Evolutionary conservation across 345 rosid genomes (phyloP), one percentile per base, ranked within the genome.

Genomic region (Raphanus raphanistrum): DNA sequence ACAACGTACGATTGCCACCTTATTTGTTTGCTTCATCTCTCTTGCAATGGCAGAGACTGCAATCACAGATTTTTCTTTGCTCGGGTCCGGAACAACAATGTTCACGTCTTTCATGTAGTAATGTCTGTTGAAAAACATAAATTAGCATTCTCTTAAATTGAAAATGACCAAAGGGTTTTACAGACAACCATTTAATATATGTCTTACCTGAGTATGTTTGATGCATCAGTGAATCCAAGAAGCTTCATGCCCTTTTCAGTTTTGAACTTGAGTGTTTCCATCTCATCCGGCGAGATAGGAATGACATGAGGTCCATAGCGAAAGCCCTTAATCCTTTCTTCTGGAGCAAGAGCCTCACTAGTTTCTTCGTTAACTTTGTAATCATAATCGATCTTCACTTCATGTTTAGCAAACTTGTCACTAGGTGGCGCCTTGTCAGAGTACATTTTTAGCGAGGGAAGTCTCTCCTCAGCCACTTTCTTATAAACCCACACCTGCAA

Each of bases 271-370:
- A 89, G 86, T 52, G 92, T 68, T 76, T 88, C 98, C 90, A 82
- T 84, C 68, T 88, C 86, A 79, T 84, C 93, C 72, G 88, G 74
- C 75, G 98, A 87, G 73, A 95, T 81, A 63, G 99, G 98, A 80
- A 95, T 81, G n/a, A 95, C 93, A 72, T 92, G 99, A 73, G 93
- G 97, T 62, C 99, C 99, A 82, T 91, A 95, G 52, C 88, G 89
- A 75, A 87, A 93, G 68, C 98, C 99, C 80, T 90, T 95, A 79
- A 91, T 90, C 84, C 98, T 87, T 85, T 93, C 98, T 52, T 92
- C 94, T 9, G 94, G 97, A n/a, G 98, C 94, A 28, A 95, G 79
- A 71, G 76, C 85, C 77, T 85, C 83, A 73, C 78, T 77, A 65
- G 88, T 74, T 72, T 85, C 91, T 73, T 82, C 90, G 63, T 80